Evolutionary conservation across 768 basidiomycete genomes (phyloP), one percentile per base, ranked within the genome.

Genomic region (Rubroboletus satanas): DNA sequence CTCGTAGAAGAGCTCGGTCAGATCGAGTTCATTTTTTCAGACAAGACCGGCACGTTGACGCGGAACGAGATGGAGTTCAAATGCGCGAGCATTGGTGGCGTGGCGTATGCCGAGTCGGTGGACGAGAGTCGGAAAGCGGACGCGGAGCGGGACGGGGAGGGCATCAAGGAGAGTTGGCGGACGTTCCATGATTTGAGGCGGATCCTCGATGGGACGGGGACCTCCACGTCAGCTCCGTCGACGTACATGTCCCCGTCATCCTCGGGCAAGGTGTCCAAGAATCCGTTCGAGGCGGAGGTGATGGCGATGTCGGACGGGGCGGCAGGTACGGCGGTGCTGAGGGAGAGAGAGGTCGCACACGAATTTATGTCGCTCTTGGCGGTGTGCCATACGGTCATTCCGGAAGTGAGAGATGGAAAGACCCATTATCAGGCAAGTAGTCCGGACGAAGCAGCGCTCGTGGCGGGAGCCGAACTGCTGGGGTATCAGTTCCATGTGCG

Each of bases 51-150:
- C 7, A 98, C 96, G 0, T 77, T 98, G 23, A 98, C 96, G 3
- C 83, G 95, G 58, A 98, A 98, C 73, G 93, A 97, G 71, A 98
- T 98, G 96, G 96, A 98, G 70, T 98, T 98, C 70, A 82, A 85
- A 26, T 87, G 90, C 66, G 96, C 89, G 65, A 88, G 85, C 51
- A 85, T 98, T 54, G 95, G 82, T 18, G 97, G 96, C 4, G 79
- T 86, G 12, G 88, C 85, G 18, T 99, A 98, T 71, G 87, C 94
- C 1, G 94, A 93, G 57, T 81, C 83, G 17, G 93, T 98, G 9
- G 97, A 98, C 55, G 95, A 98, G 55, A 78, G 80, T 54, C 88
- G 87, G 65, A 81, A 79, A 17, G 88, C 87, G 5, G 83, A 84
- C 55, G 12, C 39, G 12, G 55, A 81, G 71, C 29, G 78, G 79